Evolutionary conservation across 2,329 filamentous ascomycete species (phyloP), one percentile per base, ranked within the genome.

Genomic region (Ophiognomonia clavigignenti-juglandacearum): DNA sequence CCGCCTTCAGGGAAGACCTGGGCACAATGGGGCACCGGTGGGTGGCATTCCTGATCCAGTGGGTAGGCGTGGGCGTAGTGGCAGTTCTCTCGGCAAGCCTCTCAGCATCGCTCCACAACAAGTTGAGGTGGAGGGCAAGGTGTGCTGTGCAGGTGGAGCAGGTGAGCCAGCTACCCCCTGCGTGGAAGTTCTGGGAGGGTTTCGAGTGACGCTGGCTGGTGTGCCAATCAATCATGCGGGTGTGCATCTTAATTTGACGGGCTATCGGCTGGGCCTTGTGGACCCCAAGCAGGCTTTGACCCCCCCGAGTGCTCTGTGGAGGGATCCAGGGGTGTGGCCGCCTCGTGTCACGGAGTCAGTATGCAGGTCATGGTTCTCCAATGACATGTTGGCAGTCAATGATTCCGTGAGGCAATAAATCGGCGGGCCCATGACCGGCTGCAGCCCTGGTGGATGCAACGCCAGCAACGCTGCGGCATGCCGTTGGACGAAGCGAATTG

Each of bases 241-340:
- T 18, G 42, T 26, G 34, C 49, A 51, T 51, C 49, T 39, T 49
- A 45, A 51, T 51, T 51, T 49, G 49, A 49, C 45, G 49, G 49
- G 34, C 40, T 51, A 35, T 43, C 49, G 49, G 24, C 39, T 37
- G 31, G 41, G 6, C 31, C 24, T 29, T 23, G 26, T n/a, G n/a
- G n/a, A n/a, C n/a, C n/a, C n/a, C n/a, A n/a, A n/a, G n/a, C n/a
- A n/a, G n/a, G n/a, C n/a, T n/a, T n/a, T n/a, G n/a, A n/a, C n/a
- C n/a, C n/a, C n/a, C n/a, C n/a, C n/a, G n/a, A n/a, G n/a, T n/a
- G n/a, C n/a, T n/a, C n/a, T n/a, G n/a, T n/a, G 16, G 24, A 45
- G 6, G 31, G 18, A 26, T 34, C 42, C 42, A 32, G 42, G 37
- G 23, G 37, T 43, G 40, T 43, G 49, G 45, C 45, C 45, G 49